These are phyloP conservation scores for Globisporangium cederbergense DNA, from an alignment of 352 stramenopile genomes.

Conservation along the genomic window DNA sequence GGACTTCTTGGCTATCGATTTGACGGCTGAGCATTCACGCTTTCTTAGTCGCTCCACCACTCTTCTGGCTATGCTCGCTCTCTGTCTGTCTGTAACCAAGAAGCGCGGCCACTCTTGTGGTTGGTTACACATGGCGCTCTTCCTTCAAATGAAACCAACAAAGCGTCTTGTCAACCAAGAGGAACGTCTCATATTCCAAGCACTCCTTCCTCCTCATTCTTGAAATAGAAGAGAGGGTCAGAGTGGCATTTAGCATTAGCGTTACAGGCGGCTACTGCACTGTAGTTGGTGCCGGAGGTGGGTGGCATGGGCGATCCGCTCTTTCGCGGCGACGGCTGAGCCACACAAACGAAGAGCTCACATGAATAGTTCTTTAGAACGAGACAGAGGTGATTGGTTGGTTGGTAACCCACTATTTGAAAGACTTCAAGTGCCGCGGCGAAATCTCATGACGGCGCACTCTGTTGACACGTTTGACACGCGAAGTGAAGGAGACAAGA, in stretches of 20 bases:
- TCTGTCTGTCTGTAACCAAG: neutral
- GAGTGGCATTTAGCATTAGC: neutral
- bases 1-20: neutral
- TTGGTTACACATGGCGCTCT: slow-evolving; percentile 2
- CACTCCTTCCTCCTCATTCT: too few species aligned
- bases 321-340: neutral
- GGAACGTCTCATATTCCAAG: slow-evolving; percentile 9
- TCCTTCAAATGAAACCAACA: slow-evolving; percentile 8
- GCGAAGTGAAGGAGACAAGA: too few species aligned
- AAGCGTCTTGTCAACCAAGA: too few species aligned
- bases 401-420: too few species aligned
- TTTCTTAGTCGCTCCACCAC: neutral
- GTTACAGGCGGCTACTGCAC: neutral
- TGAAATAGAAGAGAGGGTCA: neutral
- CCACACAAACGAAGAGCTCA: too few species aligned
- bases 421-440: too few species aligned
- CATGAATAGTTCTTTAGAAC: too few species aligned
- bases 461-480: slow-evolving; percentile 13
- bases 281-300: neutral
- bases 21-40: slow-evolving; percentile 1
- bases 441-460: neutral
- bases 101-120: too few species aligned
- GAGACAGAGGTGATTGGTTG: neutral
- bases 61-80: neutral
- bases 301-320: neutral